Evolutionary conservation across 78 protist species (phyloP).

Genomic region (Dictyostelium capitatum): DNA sequence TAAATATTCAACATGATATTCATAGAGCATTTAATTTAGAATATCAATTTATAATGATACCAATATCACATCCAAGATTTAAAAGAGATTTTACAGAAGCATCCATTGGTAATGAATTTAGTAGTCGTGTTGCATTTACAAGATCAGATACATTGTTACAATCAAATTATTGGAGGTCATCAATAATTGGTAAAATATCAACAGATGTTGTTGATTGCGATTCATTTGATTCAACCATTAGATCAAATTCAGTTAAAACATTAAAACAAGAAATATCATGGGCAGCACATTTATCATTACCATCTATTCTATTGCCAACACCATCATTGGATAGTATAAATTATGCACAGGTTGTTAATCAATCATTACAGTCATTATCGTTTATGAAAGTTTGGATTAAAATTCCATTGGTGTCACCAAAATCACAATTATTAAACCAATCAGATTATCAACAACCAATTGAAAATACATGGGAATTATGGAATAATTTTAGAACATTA

Average conservation of each 20-base stretch:
- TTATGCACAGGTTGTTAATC: slow-evolving; percentile 75
- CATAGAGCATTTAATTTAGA: slow-evolving; percentile 10
- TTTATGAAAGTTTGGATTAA: slow-evolving; percentile 80
- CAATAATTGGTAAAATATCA: slow-evolving; percentile 79
- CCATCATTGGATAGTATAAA: slow-evolving; percentile 22
- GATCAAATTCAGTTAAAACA: background rate
- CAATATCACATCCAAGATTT: slow-evolving; percentile 76
- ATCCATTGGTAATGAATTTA: slow-evolving; percentile 6
- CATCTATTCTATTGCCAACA: slow-evolving; percentile 84
- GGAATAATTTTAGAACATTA: slow-evolving; percentile 83
- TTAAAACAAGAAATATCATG: slow-evolving; percentile 85
- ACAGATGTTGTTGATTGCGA: slow-evolving; percentile 1
- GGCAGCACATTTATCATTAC: slow-evolving; percentile 87
- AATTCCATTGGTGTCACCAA: slow-evolving; percentile 63
- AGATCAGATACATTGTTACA: slow-evolving; percentile 73
- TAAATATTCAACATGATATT: slow-evolving; percentile 8
- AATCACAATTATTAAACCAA: slow-evolving; percentile 2
- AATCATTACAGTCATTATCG: slow-evolving; percentile 11
- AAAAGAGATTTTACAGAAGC: slow-evolving; percentile 24
- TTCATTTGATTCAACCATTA: slow-evolving; percentile 15
- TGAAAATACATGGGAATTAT: slow-evolving; percentile 83
- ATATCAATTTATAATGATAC: slow-evolving; percentile 59
- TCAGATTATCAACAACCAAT: background rate
- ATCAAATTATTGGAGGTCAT: slow-evolving; percentile 76
- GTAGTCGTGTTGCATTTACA: slow-evolving; percentile 44